Conservation (phyloP, 179 eudicot genomes). For the Beta lomatogona region DNA sequence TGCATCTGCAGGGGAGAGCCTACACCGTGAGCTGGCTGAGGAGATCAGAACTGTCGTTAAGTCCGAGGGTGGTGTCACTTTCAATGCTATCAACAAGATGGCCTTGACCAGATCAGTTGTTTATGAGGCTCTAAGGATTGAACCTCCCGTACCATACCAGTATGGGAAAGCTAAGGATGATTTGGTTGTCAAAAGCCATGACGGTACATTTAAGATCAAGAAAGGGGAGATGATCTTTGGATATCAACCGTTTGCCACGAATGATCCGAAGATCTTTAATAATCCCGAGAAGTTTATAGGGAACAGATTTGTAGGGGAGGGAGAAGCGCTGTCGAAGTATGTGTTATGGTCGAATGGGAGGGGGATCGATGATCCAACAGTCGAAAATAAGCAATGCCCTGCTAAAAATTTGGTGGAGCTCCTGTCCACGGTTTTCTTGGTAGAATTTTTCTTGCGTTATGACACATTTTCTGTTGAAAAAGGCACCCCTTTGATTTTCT, state of each 20-base stretch:
- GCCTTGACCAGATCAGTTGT: conserved; percentile 52
- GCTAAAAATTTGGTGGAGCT: conserved; percentile 58
- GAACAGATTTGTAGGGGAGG: conserved; percentile 68
- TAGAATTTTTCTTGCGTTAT: conserved; percentile 52
- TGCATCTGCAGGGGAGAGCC: conserved; percentile 43
- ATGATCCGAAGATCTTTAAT: conserved; percentile 52
- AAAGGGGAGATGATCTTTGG: conserved; percentile 74
- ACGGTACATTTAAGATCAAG: conserved; percentile 45
- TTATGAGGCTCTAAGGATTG: conserved; percentile 54
- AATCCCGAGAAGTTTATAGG: conserved; percentile 52
- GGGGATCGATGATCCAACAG: conserved; percentile 55
- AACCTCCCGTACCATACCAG: conserved; percentile 67
- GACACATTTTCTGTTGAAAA: conserved; percentile 45
- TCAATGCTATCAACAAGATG: conserved; percentile 49
- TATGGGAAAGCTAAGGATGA: conserved; percentile 53
- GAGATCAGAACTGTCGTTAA: conserved; percentile 51
- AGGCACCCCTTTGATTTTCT: conserved; percentile 28
- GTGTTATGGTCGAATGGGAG: conserved; percentile 71
- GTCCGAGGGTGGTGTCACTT: conserved; percentile 45
- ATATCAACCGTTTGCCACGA: conserved; percentile 55
- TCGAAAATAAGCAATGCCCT: conserved; percentile 60
- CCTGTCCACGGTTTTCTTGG: conserved; percentile 46
- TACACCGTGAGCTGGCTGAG: conserved; percentile 40
- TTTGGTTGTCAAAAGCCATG: conserved; percentile 49
- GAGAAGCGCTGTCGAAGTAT: conserved; percentile 54